Base-by-base conservation (phyloP, 257 asterid species). In the Penstemon davidsonii region DNA sequence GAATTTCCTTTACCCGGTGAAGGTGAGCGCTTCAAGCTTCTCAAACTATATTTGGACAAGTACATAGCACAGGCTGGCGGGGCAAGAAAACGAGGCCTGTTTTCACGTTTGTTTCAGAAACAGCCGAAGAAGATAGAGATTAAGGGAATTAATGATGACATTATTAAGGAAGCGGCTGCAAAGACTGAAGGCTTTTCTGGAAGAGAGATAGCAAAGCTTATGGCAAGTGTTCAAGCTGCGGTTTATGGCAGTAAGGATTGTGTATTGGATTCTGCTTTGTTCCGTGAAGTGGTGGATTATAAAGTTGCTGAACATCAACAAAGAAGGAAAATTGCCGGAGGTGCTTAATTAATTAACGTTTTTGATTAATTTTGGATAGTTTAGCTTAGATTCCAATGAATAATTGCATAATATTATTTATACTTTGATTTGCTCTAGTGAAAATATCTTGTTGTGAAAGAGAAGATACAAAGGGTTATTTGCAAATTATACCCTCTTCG, bases 181-280 rank as follows among this genome's bases (percentile, higher is more conserved):
- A 90, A 75, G 77, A 88, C 88, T 0, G 82, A 71, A 38, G 99
- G 96, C 3, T 93, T 93, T 79, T 93, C 97, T 8, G 99, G 99
- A 37, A 85, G 99, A 65, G 99, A 93, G 80, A 84, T 90, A 0
- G 99, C 99, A 0, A 90, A 93, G 79, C 83, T 90, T 80, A 85
- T 93, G 97, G 97, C 96, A 1, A 75, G 97, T 60, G 91, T 93
- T 72, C 99, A 88, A 75, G 97, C 99, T 43, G 96, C 99, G 0
- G 99, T 93, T 4, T 93, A 93, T 10, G 99, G 99, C 19, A 90
- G 91, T 18, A 81, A 80, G 76, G 73, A 85, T 50, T 93, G 99
- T 41, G 84, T 85, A 41, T 82, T 90, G 83, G 97, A 88, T 71
- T 72, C 96, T 0, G 75, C 38, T 61, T 78, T 93, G 53, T 93